Conservation (phyloP, 352 stramenopile species). For the Plasmopara viticola region DNA sequence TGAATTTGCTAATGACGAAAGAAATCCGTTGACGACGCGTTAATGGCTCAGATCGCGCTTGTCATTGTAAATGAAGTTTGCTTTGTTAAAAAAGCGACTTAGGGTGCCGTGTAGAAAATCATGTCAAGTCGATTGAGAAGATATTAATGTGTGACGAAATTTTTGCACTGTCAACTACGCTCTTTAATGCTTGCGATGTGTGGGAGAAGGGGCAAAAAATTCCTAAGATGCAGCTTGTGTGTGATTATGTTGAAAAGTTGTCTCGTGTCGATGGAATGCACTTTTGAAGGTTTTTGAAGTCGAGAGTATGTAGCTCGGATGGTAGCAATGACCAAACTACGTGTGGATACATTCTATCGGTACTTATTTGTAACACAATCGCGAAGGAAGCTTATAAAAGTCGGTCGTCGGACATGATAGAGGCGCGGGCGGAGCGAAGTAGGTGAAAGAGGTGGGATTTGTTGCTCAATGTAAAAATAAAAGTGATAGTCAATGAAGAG, state of each 20-base stretch:
- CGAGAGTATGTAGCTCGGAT: slow-evolving; percentile 97
- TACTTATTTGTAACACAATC: slow-evolving; percentile 98
- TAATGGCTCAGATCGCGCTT: slow-evolving; percentile 78
- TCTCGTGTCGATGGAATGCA: slow-evolving; percentile 95
- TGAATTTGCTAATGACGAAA: slow-evolving; percentile 96
- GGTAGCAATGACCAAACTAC: slow-evolving; percentile 99
- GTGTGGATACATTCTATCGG: slow-evolving; percentile 89
- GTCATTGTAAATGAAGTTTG: slow-evolving; percentile 98
- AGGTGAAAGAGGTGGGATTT: too few relatives aligned
- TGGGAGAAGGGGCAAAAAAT: slow-evolving; percentile 90
- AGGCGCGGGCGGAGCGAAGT: too few relatives aligned
- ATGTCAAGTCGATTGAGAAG: slow-evolving; percentile 84
- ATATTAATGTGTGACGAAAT: too few relatives aligned
- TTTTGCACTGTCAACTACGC: too few relatives aligned
- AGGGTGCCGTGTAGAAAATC: slow-evolving; percentile 89
- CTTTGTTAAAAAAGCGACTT: slow-evolving; percentile 91
- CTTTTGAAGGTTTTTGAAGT: slow-evolving; percentile 94
- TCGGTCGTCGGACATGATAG: too few relatives aligned
- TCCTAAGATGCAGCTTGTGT: slow-evolving; percentile 60
- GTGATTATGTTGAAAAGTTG: slow-evolving; percentile 94
- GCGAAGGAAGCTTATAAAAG: too few relatives aligned
- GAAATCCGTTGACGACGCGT: slow-evolving; percentile 58
- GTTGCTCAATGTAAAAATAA: too few relatives aligned
- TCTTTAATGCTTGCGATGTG: slow-evolving; percentile 95
- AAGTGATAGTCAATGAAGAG: too few relatives aligned